Base-by-base conservation (phyloP, 2,329 filamentous ascomycete species). In the Balansia obtecta region DNA sequence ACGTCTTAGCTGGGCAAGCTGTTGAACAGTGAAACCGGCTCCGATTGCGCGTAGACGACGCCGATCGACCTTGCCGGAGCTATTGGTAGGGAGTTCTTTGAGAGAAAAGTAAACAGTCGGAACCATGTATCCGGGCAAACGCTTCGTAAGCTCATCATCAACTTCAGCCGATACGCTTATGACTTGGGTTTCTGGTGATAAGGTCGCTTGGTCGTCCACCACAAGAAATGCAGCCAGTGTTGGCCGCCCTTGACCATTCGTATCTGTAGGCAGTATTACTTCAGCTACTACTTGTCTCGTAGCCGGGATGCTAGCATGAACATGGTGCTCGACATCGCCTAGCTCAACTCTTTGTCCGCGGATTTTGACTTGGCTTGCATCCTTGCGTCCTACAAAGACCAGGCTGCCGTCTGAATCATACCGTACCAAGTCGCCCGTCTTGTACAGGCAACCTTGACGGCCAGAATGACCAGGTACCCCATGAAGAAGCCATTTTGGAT, bases 281-380 rank as follows among this genome's bases (percentile, higher is more conserved):
- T 49, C 47, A 6, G 47, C 47, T 34, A 42, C 47, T 9, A 49
- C 47, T 16, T 49, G 39, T 15, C 39, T 38, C 12, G 18, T 40
- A 13, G 15, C 5, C 32, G 45, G 45, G 4, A 46, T 40, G 16
- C 44, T 33, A 33, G n/a, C 46, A 30, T 41, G 20, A 34, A 50
- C 18, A 15, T 48, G 45, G 43, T 52, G 51, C 48, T 60, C 58
- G n/a, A 60, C 52, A 4, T 60, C 58, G 11, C 50, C 55, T 0
- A 74, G 65, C 60, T 74, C 80, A 50, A 76, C 65, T 45, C 75
- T 61, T 51, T 71, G 78, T 37, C 80, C 80, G 27, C 70, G 67
- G 12, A 80, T 60, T 57, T 80, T 80, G 48, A 79, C 69, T 58
- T 79, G 76, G 1, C 67, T 67, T 2, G 20, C 20, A 54, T 80